A percentile compares a stretch with the other conserved stretches of the same genome.
phyloP scores from a whole-genome alignment of 345 rosid genomes.

The Hibiscus trionum region DNA sequence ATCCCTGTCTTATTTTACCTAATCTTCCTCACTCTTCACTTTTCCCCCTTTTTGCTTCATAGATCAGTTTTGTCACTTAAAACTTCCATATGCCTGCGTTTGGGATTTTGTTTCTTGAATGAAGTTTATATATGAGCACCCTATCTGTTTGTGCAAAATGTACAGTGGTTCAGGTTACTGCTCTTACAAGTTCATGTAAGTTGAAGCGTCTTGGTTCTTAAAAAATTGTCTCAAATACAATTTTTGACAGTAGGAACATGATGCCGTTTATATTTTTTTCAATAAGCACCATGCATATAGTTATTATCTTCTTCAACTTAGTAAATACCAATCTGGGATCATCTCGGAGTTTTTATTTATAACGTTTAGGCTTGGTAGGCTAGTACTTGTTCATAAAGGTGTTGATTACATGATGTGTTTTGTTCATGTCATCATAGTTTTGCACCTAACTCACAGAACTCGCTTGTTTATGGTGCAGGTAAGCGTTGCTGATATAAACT shows the following conservation, averaged over 20 bases:
- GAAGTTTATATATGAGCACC: background rate
- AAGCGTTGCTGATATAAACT: constrained; percentile 33
- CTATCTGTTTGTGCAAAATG: background rate
- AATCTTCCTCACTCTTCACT: background rate
- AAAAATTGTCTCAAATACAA: too few relatives aligned
- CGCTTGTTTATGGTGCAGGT: constrained; percentile 22
- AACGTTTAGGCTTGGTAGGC: background rate
- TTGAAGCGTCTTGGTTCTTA: too few relatives aligned
- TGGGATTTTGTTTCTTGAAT: background rate
- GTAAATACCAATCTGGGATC: background rate
- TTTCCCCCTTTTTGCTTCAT: background rate
- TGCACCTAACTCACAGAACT: background rate
- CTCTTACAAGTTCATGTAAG: background rate
- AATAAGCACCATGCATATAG: background rate
- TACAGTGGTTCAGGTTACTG: background rate
- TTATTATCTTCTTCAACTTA: background rate
- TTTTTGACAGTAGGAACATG: background rate
- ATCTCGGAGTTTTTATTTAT: background rate
- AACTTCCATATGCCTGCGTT: background rate
- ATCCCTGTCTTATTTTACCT: background rate
- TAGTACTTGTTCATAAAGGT: background rate
- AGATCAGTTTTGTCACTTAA: background rate
- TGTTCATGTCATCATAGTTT: background rate
- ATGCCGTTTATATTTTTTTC: background rate
- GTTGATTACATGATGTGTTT: background rate